Conservation (phyloP, 129 eudicot genomes). For the Arctium lappa region DNA sequence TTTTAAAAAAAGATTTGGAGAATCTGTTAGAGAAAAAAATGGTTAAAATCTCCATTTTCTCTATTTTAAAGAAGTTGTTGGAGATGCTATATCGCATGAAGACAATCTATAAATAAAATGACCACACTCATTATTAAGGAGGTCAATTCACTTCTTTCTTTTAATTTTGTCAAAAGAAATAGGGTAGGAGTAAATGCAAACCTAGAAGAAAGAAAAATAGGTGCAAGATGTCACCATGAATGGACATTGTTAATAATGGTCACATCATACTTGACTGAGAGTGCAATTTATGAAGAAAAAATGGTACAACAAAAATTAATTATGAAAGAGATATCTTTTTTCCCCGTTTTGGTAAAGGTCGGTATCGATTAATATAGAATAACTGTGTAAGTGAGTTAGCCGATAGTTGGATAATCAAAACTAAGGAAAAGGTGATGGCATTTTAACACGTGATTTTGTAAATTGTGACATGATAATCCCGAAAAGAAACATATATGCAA, state of each 20-base stretch:
- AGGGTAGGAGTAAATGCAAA: constrained; percentile 17
- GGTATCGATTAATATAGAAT: background rate
- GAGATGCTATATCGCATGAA: too few species aligned
- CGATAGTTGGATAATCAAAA: background rate
- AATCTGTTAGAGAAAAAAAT: too few species aligned
- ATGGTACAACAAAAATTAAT: background rate
- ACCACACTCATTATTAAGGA: background rate
- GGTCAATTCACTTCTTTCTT: constrained; percentile 6
- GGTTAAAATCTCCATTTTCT: too few species aligned
- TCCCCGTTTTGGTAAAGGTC: background rate
- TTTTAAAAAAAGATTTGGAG: too few species aligned
- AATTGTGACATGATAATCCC: background rate
- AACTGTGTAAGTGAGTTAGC: background rate
- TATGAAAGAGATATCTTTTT: background rate
- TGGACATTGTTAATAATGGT: constrained; percentile 25
- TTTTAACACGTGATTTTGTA: background rate
- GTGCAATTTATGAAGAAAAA: constrained; percentile 2
- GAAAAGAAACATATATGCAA: background rate
- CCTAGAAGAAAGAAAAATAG: constrained; percentile 17
- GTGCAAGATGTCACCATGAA: constrained; percentile 22
- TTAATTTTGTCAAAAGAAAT: constrained; percentile 13
- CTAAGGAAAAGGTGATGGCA: too few species aligned
- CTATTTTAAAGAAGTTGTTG: too few species aligned
- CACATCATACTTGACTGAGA: constrained; percentile 20
- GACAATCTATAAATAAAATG: background rate